phyloP scores from a whole-genome alignment of 1,284 basidiomycete species.

The Blastosporella zonata region DNA sequence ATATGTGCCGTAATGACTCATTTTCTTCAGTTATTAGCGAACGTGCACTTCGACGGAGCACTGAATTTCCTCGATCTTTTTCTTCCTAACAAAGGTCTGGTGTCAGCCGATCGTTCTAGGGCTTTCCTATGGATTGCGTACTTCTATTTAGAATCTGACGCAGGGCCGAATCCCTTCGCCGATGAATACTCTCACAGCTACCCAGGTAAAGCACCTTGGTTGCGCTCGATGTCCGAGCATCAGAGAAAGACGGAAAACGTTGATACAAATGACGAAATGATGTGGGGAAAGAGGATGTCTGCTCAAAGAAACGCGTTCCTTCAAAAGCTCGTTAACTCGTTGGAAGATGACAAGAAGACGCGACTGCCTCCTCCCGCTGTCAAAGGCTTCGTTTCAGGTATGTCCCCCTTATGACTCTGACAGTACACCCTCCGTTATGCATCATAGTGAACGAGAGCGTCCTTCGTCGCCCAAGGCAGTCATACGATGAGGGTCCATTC shows the following conservation, averaged over 20 bases:
- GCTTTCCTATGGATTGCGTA: slow-evolving; percentile 81
- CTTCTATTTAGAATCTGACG: slow-evolving; percentile 68
- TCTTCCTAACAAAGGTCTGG: slow-evolving; percentile 61
- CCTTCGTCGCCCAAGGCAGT: slow-evolving; percentile 21
- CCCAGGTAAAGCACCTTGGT: slow-evolving; percentile 52
- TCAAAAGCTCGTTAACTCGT: slow-evolving; percentile 50
- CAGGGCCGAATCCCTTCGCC: slow-evolving; percentile 61
- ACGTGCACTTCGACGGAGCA: slow-evolving; percentile 69
- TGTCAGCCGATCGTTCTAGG: slow-evolving; percentile 66
- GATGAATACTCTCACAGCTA: slow-evolving; percentile 51
- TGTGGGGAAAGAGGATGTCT: slow-evolving; percentile 68
- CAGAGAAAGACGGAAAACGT: slow-evolving; percentile 61
- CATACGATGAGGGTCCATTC: slow-evolving; percentile 34
- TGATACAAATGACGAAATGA: slow-evolving; percentile 63
- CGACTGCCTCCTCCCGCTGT: slow-evolving; percentile 29
- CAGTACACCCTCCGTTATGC: neutral
- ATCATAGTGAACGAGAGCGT: slow-evolving; percentile 16
- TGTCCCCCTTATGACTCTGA: neutral
- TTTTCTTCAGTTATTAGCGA: slow-evolving; percentile 56
- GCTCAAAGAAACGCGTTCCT: slow-evolving; percentile 60
- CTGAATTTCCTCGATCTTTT: slow-evolving; percentile 83
- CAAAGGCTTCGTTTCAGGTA: slow-evolving; percentile 42
- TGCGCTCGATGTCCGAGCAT: slow-evolving; percentile 46
- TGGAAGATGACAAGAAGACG: slow-evolving; percentile 46
- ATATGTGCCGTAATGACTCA: slow-evolving; percentile 6